phyloP scores from a whole-genome alignment of 139 green algal genomes.

The Haematococcus sp. region DNA sequence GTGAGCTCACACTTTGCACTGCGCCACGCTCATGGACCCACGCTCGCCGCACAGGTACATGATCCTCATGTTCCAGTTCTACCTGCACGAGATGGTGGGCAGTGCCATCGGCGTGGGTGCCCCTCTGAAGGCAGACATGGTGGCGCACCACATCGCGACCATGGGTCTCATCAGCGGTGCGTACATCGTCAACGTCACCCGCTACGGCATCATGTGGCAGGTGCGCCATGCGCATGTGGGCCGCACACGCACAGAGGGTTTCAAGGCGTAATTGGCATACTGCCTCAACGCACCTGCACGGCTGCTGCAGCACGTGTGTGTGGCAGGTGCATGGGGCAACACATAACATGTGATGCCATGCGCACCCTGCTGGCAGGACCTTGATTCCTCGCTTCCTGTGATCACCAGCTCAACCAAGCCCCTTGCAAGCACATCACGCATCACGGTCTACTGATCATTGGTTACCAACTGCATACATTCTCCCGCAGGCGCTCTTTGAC shows the following conservation, averaged over 20 bases:
- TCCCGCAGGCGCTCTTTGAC: constrained; percentile 34
- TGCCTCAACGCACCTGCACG: too few relatives aligned
- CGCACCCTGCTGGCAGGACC: too few relatives aligned
- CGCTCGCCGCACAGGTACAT: constrained; percentile 13
- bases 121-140: constrained; percentile 46
- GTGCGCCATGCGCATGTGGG: not conserved
- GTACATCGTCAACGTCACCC: constrained; percentile 22
- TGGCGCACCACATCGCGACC: constrained; percentile 48
- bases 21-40: not conserved
- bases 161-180: constrained; percentile 40
- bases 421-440: too few relatives aligned
- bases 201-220: constrained; percentile 21
- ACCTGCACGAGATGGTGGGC: constrained; percentile 48
- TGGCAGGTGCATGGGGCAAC: too few relatives aligned
- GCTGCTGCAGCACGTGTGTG: too few relatives aligned
- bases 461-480: not conserved
- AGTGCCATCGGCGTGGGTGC: constrained; percentile 33
- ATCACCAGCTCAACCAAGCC: too few relatives aligned
- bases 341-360: too few relatives aligned
- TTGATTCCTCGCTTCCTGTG: too few relatives aligned
- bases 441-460: too few relatives aligned
- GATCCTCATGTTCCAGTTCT: constrained; percentile 38
- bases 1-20: too few relatives aligned
- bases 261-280: too few relatives aligned
- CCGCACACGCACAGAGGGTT: too few relatives aligned